Percentiles rank a stretch among this genome's conserved stretches.
phyloP scores from a whole-genome alignment of 129 eudicot genomes.

The Oenanthe sinensis region DNA sequence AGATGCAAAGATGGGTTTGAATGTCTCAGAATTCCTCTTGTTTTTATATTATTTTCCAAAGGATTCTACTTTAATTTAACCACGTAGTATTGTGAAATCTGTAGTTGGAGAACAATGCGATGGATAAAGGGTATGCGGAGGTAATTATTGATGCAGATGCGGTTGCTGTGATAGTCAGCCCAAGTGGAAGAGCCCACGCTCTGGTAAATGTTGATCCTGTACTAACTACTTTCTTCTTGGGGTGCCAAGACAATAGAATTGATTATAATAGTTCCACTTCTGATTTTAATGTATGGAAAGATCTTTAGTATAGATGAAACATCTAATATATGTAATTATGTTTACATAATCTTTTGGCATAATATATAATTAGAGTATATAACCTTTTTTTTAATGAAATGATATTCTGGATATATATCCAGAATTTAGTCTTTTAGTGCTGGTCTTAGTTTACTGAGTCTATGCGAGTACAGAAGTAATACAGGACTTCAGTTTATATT shows the following conservation, averaged over 20 bases:
- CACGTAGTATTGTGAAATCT: neutral
- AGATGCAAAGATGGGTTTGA: neutral
- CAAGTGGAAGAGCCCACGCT: conserved; percentile 80
- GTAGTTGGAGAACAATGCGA: conserved; percentile 56
- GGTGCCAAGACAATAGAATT: conserved; percentile 64
- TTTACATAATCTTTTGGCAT: neutral
- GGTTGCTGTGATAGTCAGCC: conserved; percentile 77
- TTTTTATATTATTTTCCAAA: neutral
- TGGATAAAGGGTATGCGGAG: conserved; percentile 61
- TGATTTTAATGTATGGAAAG: conserved; percentile 78
- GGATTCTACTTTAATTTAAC: neutral
- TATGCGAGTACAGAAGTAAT: neutral
- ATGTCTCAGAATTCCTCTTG: neutral
- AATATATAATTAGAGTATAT: neutral
- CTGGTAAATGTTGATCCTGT: conserved; percentile 59
- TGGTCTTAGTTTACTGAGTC: neutral
- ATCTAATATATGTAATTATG: neutral
- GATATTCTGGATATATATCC: neutral
- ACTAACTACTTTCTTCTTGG: conserved; percentile 49
- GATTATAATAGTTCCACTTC: conserved; percentile 45
- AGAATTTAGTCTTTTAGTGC: neutral
- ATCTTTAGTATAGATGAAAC: conserved; percentile 27
- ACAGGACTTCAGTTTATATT: too few relatives aligned
- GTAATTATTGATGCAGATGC: conserved; percentile 52
- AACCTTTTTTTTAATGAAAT: neutral